Percentiles rank a stretch among this genome's conserved stretches.
Conservation (phyloP, 2,329 filamentous ascomycete genomes). For the Dothistroma septosporum region DNA sequence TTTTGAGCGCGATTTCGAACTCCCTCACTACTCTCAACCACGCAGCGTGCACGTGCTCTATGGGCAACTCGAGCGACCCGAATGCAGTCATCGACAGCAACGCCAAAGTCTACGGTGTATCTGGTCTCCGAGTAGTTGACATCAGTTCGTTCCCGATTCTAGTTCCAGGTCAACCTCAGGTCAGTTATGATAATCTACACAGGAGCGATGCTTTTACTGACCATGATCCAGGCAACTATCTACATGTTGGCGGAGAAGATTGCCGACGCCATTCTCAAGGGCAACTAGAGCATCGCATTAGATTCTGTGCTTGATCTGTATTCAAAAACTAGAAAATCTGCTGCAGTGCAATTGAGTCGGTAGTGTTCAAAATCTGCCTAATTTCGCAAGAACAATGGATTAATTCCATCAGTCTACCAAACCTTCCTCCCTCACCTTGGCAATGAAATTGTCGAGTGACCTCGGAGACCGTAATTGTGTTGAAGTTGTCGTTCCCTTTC, state of each 20-base stretch:
- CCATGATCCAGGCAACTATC: conserved; percentile 35
- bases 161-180: conserved; percentile 24
- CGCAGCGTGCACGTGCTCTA: conserved; percentile 19
- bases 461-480: too few relatives aligned
- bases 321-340: too few relatives aligned
- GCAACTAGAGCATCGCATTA: too few relatives aligned
- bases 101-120: conserved; percentile 18
- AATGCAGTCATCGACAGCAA: conserved; percentile 20
- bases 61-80: conserved; percentile 15
- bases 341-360: too few relatives aligned
- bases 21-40: conserved; percentile 9
- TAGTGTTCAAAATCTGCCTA: too few relatives aligned
- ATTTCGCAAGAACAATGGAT: too few relatives aligned
- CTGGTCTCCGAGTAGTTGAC: conserved; percentile 21
- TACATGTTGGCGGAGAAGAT: conserved; percentile 59
- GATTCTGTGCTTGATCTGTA: too few relatives aligned
- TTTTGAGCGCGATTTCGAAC: conserved; percentile 6
- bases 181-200: conserved; percentile 6
- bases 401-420: too few relatives aligned
- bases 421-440: too few relatives aligned
- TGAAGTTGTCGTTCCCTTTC: too few relatives aligned
- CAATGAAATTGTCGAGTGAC: too few relatives aligned
- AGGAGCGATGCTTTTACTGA: neutral
- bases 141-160: conserved; percentile 17
- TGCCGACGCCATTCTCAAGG: conserved; percentile 42